These are phyloP conservation scores for Trichoderma asperellum DNA, from an alignment of 2,329 filamentous ascomycete genomes.

Conservation along the genomic window DNA sequence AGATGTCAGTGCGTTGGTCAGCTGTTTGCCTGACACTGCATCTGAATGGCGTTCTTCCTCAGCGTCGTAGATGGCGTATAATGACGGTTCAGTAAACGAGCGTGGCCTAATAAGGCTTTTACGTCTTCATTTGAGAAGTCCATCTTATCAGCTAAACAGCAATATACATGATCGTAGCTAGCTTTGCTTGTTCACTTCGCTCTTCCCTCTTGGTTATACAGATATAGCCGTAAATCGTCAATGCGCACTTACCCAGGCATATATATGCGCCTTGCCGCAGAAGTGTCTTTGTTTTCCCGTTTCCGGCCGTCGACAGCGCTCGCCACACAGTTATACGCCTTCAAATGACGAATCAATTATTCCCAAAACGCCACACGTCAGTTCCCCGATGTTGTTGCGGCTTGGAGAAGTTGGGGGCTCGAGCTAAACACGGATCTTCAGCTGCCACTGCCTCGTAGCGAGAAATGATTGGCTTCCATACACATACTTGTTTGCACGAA, in stretches of 20 bases:
- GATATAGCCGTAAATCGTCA: background rate
- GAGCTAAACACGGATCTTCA: constrained; percentile 9
- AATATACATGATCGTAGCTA: background rate
- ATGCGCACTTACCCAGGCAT: background rate
- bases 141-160: background rate
- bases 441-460: background rate
- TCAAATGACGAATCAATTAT: background rate
- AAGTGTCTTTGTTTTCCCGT: background rate
- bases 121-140: background rate
- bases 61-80: background rate
- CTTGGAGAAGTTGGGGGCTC: constrained; percentile 6
- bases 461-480: background rate
- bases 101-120: background rate
- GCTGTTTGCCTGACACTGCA: background rate
- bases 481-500: background rate
- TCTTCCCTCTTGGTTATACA: background rate
- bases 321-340: background rate
- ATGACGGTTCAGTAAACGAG: background rate
- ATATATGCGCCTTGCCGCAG: background rate
- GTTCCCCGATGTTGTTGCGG: background rate
- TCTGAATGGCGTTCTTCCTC: background rate
- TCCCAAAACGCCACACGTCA: background rate
- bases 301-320: background rate
- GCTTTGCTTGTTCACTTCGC: background rate
- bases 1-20: background rate